phyloP scores from a whole-genome alignment of 495 filamentous ascomycete genomes.

The Penicillium roqueforti region DNA sequence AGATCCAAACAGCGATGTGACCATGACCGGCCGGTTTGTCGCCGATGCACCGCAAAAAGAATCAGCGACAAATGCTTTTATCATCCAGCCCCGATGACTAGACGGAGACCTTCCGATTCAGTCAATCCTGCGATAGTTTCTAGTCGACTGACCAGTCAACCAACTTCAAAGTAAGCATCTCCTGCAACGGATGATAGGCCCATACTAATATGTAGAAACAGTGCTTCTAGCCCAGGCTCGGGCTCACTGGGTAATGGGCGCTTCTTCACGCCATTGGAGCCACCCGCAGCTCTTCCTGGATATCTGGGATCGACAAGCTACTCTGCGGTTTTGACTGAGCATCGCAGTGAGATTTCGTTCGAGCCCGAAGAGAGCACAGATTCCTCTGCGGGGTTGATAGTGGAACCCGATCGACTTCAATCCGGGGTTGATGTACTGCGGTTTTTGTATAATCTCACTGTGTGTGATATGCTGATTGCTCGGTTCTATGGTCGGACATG shows the following conservation, averaged over 20 bases:
- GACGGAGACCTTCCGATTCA: constrained; percentile 18
- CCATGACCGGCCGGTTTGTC: constrained; percentile 38
- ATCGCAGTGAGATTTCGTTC: constrained; percentile 34
- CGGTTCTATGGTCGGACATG: constrained; percentile 24
- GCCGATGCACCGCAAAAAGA: constrained; percentile 33
- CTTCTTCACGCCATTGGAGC: constrained; percentile 23
- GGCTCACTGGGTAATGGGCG: constrained; percentile 23
- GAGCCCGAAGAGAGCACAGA: constrained; percentile 34
- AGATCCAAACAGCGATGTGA: constrained; percentile 51
- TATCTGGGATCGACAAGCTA: constrained; percentile 51
- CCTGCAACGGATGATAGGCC: background rate
- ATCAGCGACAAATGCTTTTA: constrained; percentile 38
- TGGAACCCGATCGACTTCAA: constrained; percentile 33
- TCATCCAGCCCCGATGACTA: constrained; percentile 45
- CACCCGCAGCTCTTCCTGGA: constrained; percentile 31
- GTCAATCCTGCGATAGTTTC: constrained; percentile 7
- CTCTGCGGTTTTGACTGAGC: constrained; percentile 43
- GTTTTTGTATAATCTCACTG: constrained; percentile 34
- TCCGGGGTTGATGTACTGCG: constrained; percentile 42
- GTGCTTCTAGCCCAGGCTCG: constrained; percentile 29
- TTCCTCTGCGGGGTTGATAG: constrained; percentile 23
- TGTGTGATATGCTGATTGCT: constrained; percentile 24
- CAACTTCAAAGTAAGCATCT: constrained; percentile 26
- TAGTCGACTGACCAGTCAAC: constrained; percentile 18
- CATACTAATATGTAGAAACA: constrained; percentile 6